Evolutionary conservation across 768 basidiomycete genomes (phyloP), one percentile per base, ranked within the genome.

Genomic region (Lepiota venenata): DNA sequence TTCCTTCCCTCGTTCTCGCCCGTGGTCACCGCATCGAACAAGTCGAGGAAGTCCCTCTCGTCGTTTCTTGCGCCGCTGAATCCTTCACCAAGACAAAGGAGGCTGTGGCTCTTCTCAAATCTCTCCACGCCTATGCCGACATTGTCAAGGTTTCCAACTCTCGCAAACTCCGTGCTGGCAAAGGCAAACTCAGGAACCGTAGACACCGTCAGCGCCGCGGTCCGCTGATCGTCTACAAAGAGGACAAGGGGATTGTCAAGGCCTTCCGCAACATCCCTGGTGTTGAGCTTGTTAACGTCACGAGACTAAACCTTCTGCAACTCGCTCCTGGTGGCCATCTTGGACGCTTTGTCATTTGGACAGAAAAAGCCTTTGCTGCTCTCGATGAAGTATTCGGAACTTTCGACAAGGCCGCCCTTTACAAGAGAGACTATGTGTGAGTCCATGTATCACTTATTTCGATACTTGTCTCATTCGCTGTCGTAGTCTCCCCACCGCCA

Each of bases 301-400:
- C 86, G 71, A 76, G 91, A 48, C 79, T 99, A 64, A 99, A 99
- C 79, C 84, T 99, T 65, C 93, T 99, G 70, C 94, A 98, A 76
- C 92, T 99, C 70, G 97, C 97, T 14, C 97, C 97, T 46, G 97
- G 97, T 85, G 97, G 97, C 61, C 97, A 99, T 70, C 86, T 99
- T 57, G 97, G 97, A 58, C 93, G 97, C 59, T 99, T 99, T 78
- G 80, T 98, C 71, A 96, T 99, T 81, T 99, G 97, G 97, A 98
- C 97, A 58, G 90, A 96, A 77, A 81, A 81, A 64, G 97, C 97
- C 22, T 97, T 98, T 71, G 80, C 75, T 50, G 84, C 91, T 60
- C 90, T 99, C 53, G 97, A 98, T 71, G 88, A 93, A 62, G 85
- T 98, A 60, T 99, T 89, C 71, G 97, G 96, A 52, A 98, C 95